Percentiles rank a stretch among this genome's conserved stretches.
phyloP scores from a whole-genome alignment of 495 filamentous ascomycete species.

The Trichocladium antarcticum region DNA sequence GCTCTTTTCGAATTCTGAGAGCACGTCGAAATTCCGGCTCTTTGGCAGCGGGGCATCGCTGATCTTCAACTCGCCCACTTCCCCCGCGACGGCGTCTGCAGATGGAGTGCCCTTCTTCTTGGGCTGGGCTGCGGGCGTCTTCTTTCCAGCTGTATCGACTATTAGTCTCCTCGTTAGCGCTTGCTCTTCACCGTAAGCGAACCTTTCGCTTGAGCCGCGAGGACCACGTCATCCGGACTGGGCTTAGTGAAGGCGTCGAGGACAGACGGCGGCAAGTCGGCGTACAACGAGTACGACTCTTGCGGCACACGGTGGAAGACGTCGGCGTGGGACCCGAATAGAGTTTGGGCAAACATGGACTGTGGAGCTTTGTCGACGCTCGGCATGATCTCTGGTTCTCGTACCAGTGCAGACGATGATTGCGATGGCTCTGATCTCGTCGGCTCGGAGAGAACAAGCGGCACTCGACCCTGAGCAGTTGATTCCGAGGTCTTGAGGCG shows the following conservation, averaged over 20 bases:
- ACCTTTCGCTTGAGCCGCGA: constrained; percentile 86
- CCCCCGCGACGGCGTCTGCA: constrained; percentile 31
- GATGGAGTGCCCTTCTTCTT: constrained; percentile 27
- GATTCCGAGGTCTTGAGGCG: constrained; percentile 23
- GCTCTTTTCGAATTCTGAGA: constrained; percentile 66
- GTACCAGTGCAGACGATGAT: neutral
- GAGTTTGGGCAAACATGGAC: constrained; percentile 59
- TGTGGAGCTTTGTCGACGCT: constrained; percentile 27
- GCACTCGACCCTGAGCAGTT: constrained; percentile 14
- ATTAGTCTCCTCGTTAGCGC: constrained; percentile 34
- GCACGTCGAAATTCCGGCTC: constrained; percentile 78
- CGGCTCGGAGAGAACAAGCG: constrained; percentile 12
- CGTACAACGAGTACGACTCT: neutral
- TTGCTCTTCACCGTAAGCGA: constrained; percentile 40
- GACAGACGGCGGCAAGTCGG: constrained; percentile 28
- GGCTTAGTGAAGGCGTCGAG: constrained; percentile 68
- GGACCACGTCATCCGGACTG: constrained; percentile 87
- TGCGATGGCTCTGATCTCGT: constrained; percentile 1
- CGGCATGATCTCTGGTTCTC: neutral
- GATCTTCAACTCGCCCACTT: constrained; percentile 50
- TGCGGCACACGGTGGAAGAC: constrained; percentile 9
- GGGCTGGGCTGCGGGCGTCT: constrained; percentile 23
- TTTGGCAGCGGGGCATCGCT: constrained; percentile 61
- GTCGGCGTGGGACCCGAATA: constrained; percentile 41
- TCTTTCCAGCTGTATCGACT: constrained; percentile 37